Conservation (phyloP, 73 alveolate genomes). For the Paramecium tetraurelia region DNA sequence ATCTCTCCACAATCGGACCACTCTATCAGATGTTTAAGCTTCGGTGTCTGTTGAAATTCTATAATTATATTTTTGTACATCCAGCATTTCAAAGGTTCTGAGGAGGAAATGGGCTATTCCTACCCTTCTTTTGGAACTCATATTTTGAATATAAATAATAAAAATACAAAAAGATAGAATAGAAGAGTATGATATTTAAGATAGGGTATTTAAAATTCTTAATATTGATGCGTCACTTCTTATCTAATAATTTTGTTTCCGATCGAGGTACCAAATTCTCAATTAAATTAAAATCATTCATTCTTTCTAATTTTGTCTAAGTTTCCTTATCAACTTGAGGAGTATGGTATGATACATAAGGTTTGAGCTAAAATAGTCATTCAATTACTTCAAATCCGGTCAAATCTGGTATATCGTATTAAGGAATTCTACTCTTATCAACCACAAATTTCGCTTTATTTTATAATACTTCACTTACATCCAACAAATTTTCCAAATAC, state of each 20-base stretch:
- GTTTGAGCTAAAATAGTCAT: constrained; percentile 16
- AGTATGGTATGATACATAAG: constrained; percentile 56
- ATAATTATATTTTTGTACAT: not conserved
- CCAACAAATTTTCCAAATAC: constrained; percentile 52
- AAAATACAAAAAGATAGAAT: not conserved
- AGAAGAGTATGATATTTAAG: not conserved
- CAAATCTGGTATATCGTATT: constrained; percentile 57
- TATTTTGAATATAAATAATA: not conserved
- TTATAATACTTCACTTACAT: constrained; percentile 4
- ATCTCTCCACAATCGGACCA: constrained; percentile 40
- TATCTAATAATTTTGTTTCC: not conserved
- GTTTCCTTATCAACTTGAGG: constrained; percentile 52
- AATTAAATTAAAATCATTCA: constrained; percentile 39
- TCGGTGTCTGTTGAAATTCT: not conserved
- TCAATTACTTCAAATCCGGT: constrained; percentile 52
- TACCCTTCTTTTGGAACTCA: constrained; percentile 9
- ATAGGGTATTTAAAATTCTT: not conserved
- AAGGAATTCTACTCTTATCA: constrained; percentile 46
- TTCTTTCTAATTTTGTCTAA: not conserved
- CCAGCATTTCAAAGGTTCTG: constrained; percentile 29
- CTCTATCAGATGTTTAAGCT: constrained; percentile 5
- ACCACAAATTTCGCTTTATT: constrained; percentile 4
- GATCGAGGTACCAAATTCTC: constrained; percentile 27
- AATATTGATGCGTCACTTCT: constrained; percentile 35
- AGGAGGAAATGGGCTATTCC: constrained; percentile 34